Percentiles rank a stretch among this genome's conserved stretches.
These are phyloP conservation scores for Conticribra guillardii DNA, from an alignment of 108 stramenopile species.

Conservation along the genomic window DNA sequence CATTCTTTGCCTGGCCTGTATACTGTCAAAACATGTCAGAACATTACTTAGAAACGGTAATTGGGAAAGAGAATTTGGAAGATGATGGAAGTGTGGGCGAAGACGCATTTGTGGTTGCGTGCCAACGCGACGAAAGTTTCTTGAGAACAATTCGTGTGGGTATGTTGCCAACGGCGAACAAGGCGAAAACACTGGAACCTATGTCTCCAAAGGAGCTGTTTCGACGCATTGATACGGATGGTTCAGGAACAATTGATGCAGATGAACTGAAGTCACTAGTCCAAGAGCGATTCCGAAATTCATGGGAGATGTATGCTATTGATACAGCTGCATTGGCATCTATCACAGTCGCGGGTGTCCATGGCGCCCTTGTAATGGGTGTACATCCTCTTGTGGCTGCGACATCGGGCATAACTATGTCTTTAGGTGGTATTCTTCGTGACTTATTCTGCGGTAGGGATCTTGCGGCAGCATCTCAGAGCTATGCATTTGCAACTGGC, in stretches of 20 bases:
- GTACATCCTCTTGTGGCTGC: conserved; percentile 38
- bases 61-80: conserved; percentile 25
- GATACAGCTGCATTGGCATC: conserved; percentile 41
- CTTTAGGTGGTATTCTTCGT: conserved; percentile 48
- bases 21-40: conserved; percentile 7
- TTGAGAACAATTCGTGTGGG: background rate
- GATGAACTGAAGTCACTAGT: conserved; percentile 19
- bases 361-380: conserved; percentile 29
- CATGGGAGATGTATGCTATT: conserved; percentile 27
- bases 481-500: conserved; percentile 31
- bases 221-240: conserved; percentile 12
- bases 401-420: conserved; percentile 39
- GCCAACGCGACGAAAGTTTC: conserved; percentile 8
- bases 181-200: background rate
- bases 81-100: conserved; percentile 16
- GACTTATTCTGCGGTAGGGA: conserved; percentile 43
- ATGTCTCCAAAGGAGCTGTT: conserved; percentile 3
- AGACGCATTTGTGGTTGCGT: conserved; percentile 11
- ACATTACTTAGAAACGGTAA: conserved; percentile 9
- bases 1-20: conserved; percentile 47
- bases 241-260: conserved; percentile 7
- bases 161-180: conserved; percentile 1
- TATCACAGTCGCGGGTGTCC: conserved; percentile 34
- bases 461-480: conserved; percentile 29
- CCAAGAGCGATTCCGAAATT: conserved; percentile 8